Evolutionary conservation across 306 rosid species (phyloP).

Genomic region (Castanea mollissima): DNA sequence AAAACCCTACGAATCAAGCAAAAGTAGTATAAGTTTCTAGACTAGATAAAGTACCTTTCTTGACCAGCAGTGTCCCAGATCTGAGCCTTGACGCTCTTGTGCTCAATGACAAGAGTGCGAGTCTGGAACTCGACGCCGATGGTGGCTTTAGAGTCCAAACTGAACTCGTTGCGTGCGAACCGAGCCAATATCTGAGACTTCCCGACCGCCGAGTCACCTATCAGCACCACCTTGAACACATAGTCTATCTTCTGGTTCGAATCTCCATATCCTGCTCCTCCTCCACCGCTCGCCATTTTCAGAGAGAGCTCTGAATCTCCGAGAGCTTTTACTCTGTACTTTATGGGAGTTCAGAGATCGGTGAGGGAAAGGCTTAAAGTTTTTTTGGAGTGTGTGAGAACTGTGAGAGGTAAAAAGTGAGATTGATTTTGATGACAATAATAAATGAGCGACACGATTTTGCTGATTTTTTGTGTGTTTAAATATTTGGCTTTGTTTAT

Average conservation of each 20-base stretch:
- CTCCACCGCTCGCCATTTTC: slow-evolving; percentile 63
- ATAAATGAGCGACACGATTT: too few relatives aligned
- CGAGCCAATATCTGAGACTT: slow-evolving; percentile 93
- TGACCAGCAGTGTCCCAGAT: slow-evolving; percentile 99
- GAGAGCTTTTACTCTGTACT: background rate
- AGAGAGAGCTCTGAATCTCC: too few relatives aligned
- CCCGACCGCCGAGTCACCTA: slow-evolving; percentile 98
- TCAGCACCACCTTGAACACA: slow-evolving; percentile 94
- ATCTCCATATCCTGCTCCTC: slow-evolving; percentile 74
- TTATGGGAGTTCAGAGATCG: background rate
- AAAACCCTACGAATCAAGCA: background rate
- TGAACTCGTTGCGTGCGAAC: slow-evolving; percentile 95
- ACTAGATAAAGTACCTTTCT: slow-evolving; percentile 61
- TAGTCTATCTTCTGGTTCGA: slow-evolving; percentile 88
- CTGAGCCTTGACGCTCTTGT: slow-evolving; percentile 98
- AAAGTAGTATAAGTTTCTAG: background rate
- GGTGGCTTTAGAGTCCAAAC: slow-evolving; percentile 92
- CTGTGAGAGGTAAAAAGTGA: background rate
- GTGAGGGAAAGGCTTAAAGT: background rate
- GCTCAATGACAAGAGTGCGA: slow-evolving; percentile 74
- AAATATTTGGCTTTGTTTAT: too few relatives aligned
- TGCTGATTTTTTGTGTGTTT: too few relatives aligned
- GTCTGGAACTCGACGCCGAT: slow-evolving; percentile 99
- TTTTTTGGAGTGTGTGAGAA: background rate
- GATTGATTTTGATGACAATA: background rate